Evolutionary conservation across 768 basidiomycete species (phyloP).

Genomic region (Tylopilus sp.): DNA sequence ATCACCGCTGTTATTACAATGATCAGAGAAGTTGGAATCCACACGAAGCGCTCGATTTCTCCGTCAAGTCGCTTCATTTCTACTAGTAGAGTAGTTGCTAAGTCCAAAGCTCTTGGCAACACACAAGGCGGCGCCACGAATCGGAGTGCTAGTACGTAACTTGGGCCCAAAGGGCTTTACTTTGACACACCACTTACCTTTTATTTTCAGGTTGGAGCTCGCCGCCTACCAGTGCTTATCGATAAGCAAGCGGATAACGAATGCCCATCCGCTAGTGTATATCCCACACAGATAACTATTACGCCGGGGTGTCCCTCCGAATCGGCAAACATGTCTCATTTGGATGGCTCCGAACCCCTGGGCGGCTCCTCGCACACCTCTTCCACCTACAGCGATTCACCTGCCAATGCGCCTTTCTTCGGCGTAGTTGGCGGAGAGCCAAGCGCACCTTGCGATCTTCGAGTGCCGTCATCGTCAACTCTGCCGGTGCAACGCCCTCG

Average conservation of each 20-base stretch:
- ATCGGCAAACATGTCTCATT: conserved; percentile 10
- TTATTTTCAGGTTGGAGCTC: not conserved
- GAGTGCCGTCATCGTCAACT: conserved; percentile 15
- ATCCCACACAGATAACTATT: not conserved
- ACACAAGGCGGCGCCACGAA: not conserved
- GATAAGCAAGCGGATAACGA: not conserved
- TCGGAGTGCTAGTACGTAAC: not conserved
- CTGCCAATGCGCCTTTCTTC: conserved; percentile 9
- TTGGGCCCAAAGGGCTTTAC: not conserved
- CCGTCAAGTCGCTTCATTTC: too few species aligned
- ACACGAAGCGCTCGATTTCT: too few species aligned
- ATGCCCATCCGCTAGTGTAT: too few species aligned
- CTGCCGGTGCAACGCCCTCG: not conserved
- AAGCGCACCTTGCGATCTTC: conserved; percentile 13
- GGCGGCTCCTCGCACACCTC: conserved; percentile 88
- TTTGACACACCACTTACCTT: not conserved
- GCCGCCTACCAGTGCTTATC: not conserved
- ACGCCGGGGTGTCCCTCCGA: not conserved
- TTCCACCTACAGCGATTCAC: conserved; percentile 17
- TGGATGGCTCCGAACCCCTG: conserved; percentile 78
- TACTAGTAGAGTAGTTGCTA: not conserved
- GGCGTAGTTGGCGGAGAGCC: conserved; percentile 12
- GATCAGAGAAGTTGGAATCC: too few species aligned
- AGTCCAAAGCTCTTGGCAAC: not conserved
- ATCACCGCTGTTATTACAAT: too few species aligned